Evolutionary conservation across 495 filamentous ascomycete genomes (phyloP).

Genomic region (Xylaria curta): DNA sequence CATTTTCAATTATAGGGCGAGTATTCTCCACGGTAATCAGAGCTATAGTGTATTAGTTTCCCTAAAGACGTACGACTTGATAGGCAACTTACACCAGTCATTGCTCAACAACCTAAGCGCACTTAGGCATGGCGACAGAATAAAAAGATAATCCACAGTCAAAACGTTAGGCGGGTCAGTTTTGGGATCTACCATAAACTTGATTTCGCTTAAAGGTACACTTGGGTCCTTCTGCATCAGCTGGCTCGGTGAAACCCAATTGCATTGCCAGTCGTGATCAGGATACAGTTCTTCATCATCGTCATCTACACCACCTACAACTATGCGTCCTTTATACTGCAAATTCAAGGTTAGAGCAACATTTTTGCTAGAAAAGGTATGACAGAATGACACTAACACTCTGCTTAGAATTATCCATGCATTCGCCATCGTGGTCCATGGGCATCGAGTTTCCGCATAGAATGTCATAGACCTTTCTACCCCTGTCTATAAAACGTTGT

Average conservation of each 20-base stretch:
- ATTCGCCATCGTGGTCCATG: not conserved
- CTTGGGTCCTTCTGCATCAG: not conserved
- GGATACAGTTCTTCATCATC: not conserved
- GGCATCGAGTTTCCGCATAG: not conserved
- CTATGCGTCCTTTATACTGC: not conserved
- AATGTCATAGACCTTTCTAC: not conserved
- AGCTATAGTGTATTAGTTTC: not conserved
- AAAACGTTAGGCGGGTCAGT: not conserved
- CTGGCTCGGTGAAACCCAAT: conserved; percentile 5
- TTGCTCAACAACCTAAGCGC: not conserved
- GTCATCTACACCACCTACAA: not conserved
- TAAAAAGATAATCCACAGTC: not conserved
- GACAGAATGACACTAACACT: not conserved
- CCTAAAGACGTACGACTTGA: not conserved
- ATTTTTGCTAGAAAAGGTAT: not conserved
- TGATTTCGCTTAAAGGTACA: not conserved
- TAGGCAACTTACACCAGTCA: not conserved
- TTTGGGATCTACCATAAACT: not conserved
- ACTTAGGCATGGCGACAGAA: not conserved
- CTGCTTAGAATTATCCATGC: not conserved
- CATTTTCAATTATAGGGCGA: not conserved
- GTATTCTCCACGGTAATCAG: not conserved
- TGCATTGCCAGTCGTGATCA: not conserved
- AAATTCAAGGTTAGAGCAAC: not conserved
- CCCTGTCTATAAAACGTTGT: conserved; percentile 9